Evolutionary conservation across 2,329 filamentous ascomycete species (phyloP).

Genomic region (Penicillium sp.): DNA sequence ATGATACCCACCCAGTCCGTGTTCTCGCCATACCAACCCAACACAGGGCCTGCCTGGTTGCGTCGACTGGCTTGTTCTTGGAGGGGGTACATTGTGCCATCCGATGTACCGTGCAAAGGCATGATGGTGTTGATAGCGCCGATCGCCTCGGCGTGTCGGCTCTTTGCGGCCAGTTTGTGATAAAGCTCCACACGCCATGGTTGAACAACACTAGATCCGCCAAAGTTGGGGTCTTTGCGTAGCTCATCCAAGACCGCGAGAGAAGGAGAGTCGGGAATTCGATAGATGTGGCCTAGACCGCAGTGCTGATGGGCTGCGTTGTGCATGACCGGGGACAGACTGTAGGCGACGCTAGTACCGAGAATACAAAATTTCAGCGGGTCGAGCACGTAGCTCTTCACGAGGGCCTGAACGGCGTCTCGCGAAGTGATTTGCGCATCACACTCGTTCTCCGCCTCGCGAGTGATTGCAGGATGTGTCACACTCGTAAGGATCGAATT

Average conservation of each 20-base stretch:
- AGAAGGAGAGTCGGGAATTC: constrained; percentile 42
- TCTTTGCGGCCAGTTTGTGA: constrained; percentile 44
- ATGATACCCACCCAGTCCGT: constrained; percentile 51
- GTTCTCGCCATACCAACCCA: constrained; percentile 51
- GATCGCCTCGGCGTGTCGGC: constrained; percentile 50
- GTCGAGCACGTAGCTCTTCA: constrained; percentile 48
- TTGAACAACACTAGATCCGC: constrained; percentile 49
- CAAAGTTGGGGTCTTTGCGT: constrained; percentile 44
- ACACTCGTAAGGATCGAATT: constrained; percentile 48
- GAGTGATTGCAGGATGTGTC: constrained; percentile 44
- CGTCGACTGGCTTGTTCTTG: constrained; percentile 47
- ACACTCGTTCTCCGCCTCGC: constrained; percentile 25
- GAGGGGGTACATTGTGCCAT: constrained; percentile 43
- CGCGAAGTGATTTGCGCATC: constrained; percentile 44
- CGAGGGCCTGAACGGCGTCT: constrained; percentile 45
- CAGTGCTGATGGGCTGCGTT: constrained; percentile 47
- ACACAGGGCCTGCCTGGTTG: constrained; percentile 46
- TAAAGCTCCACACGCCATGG: constrained; percentile 49
- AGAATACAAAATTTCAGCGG: constrained; percentile 49
- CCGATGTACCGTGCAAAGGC: constrained; percentile 43
- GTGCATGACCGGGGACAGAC: constrained; percentile 50
- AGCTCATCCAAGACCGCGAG: constrained; percentile 44
- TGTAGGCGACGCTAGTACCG: constrained; percentile 47
- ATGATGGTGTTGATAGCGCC: constrained; percentile 51
- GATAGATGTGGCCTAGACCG: constrained; percentile 47